Evolutionary conservation across 164 flowering plant genomes (phyloP), one percentile per base, ranked within the genome.

Genomic region (Aristolochia californica): DNA sequence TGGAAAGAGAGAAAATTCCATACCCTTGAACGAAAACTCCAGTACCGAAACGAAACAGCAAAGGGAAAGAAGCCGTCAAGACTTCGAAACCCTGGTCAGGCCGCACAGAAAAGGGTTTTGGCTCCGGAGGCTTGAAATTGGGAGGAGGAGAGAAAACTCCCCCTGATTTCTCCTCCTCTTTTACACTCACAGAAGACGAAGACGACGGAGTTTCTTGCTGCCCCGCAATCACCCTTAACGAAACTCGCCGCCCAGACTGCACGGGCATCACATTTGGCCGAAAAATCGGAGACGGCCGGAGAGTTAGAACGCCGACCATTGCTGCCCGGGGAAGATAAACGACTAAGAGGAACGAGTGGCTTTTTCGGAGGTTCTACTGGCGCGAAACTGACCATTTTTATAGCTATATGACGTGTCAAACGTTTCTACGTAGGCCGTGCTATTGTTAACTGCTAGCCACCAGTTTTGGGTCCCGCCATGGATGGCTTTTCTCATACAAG

Each of bases 11-110:
- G 51, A 22, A 48, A 48, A 18, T 48, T 48, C 26, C 54, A 60
- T 75, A 93, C 98, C 95, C 98, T 34, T 76, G 71, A 58, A 77
- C 91, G 58, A 88, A 78, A 60, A 74, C 80, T 27, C 98, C 93
- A 17, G 94, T 83, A 5, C 83, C 91, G 16, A 87, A 58, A 20
- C 98, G 86, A 61, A 93, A 83, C 17, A 83, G 0, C 74, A 85
- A 59, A 18, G 84, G 76, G 14, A 93, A 78, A 53, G 89, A 72
- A 61, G 95, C 96, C 26, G 84, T 76, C 2, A 88, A 43, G 7
- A 93, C 58, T 65, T 88, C 97, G 20, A 73, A 25, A 53, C 58
- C 30, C 81, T 76, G 77, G 66, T 85, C 98, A 1, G 95, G 82
- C 44, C 91, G 77, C 18, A 81, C 72, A 0, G 71, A 62, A 22